These are phyloP conservation scores for Aspergillus unguis DNA, from an alignment of 2,329 filamentous ascomycete genomes.

Conservation along the genomic window DNA sequence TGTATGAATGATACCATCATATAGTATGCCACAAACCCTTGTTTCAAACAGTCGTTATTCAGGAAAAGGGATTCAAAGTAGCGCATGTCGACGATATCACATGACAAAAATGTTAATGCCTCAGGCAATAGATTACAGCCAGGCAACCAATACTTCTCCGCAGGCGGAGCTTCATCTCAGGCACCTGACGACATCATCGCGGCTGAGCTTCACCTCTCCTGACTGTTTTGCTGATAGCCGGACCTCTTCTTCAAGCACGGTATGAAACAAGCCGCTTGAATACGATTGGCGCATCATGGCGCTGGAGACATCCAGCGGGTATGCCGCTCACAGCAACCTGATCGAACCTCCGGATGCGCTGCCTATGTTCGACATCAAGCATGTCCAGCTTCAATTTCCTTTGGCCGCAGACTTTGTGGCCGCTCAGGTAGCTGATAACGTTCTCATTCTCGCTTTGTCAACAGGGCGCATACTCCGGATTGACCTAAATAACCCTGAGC, in stretches of 20 bases:
- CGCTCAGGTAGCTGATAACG: slow-evolving; percentile 95
- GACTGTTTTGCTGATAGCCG: slow-evolving; percentile 6
- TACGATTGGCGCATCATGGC: slow-evolving; percentile 56
- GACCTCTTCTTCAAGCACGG: slow-evolving; percentile 20
- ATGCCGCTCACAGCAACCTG: slow-evolving; percentile 63
- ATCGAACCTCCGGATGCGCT: slow-evolving; percentile 58
- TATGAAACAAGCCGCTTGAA: slow-evolving; percentile 27
- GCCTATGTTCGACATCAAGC: slow-evolving; percentile 92
- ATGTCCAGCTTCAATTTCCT: slow-evolving; percentile 88
- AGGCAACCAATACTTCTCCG: slow-evolving; percentile 2
- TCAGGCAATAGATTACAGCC: background rate
- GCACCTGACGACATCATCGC: background rate
- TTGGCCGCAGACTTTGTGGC: slow-evolving; percentile 95
- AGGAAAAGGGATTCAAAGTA: too few species aligned
- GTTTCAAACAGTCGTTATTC: too few species aligned
- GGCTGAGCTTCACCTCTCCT: background rate
- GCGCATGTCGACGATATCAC: too few species aligned
- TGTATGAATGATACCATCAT: too few species aligned
- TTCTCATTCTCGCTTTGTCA: slow-evolving; percentile 84
- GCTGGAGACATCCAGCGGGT: slow-evolving; percentile 68
- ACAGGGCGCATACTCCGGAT: slow-evolving; percentile 92
- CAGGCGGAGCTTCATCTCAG: background rate
- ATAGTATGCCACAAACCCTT: too few species aligned
- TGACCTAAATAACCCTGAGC: slow-evolving; percentile 86
- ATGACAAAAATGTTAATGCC: background rate